Conservation (phyloP, 2,329 filamentous ascomycete species). For the Aureobasidium sp. region DNA sequence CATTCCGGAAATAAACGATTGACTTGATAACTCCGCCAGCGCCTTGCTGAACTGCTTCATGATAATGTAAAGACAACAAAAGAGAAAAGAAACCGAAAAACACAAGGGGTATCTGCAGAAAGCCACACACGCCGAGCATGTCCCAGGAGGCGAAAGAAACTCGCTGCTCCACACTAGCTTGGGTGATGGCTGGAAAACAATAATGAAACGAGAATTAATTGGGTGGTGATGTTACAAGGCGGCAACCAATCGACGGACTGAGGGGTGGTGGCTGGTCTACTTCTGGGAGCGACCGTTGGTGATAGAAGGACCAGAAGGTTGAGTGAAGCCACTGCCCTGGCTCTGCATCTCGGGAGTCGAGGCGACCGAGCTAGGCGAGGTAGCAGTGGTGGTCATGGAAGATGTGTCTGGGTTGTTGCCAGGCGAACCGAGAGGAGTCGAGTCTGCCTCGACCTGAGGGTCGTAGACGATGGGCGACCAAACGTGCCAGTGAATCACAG, state of each 20-base stretch:
- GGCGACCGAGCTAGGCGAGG: background rate
- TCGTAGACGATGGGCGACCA: conserved; percentile 70
- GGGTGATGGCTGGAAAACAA: background rate
- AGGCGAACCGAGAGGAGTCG: background rate
- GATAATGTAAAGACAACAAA: conserved; percentile 81
- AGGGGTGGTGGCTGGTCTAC: background rate
- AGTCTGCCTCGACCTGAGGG: conserved; percentile 16
- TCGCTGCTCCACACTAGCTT: background rate
- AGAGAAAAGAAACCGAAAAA: background rate
- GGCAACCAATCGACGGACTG: background rate
- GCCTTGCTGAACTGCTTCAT: conserved; percentile 56
- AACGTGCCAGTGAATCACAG: conserved; percentile 81
- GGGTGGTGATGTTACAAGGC: background rate
- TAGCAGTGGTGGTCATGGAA: background rate
- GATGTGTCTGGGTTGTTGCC: background rate
- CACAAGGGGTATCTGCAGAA: conserved; percentile 11
- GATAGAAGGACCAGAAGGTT: background rate
- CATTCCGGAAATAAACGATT: background rate
- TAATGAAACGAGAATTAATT: background rate
- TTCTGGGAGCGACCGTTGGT: background rate
- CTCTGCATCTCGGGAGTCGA: conserved; percentile 1
- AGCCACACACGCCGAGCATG: background rate
- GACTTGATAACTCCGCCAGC: conserved; percentile 10
- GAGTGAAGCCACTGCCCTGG: background rate
- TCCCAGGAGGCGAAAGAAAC: background rate